Percentiles rank a stretch among this genome's conserved stretches.
phyloP scores from a whole-genome alignment of 2,329 filamentous ascomycete genomes.

The Claviceps sp. region DNA sequence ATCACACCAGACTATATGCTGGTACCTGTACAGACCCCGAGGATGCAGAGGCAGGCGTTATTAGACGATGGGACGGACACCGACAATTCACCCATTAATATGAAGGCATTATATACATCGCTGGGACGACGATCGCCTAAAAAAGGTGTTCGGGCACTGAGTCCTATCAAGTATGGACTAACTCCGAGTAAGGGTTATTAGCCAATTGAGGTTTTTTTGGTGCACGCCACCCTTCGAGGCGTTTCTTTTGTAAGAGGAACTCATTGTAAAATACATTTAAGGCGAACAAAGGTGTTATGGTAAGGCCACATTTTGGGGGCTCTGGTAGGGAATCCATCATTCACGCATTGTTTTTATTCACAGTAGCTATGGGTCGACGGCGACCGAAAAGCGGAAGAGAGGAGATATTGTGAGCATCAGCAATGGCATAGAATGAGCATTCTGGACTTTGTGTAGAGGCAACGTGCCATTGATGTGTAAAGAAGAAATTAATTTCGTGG shows the following conservation, averaged over 20 bases:
- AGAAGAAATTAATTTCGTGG: not conserved
- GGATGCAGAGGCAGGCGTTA: conserved; percentile 27
- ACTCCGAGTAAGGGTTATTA: conserved; percentile 24
- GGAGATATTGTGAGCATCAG: not conserved
- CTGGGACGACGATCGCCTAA: conserved; percentile 32
- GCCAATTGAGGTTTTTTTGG: not conserved
- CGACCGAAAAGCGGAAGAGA: not conserved
- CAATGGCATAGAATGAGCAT: not conserved
- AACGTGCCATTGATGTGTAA: not conserved
- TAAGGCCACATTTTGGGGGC: not conserved
- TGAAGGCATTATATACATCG: conserved; percentile 32
- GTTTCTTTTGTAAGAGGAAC: not conserved
- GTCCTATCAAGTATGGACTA: conserved; percentile 31
- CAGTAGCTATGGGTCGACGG: not conserved
- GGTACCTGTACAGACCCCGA: conserved; percentile 37
- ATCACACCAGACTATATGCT: conserved; percentile 32
- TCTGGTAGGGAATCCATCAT: not conserved
- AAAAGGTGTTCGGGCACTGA: conserved; percentile 35
- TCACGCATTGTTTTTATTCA: not conserved
- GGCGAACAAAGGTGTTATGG: conserved; percentile 1
- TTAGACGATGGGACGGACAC: conserved; percentile 36
- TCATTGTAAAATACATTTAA: not conserved
- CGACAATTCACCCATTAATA: conserved; percentile 33
- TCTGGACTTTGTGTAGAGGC: not conserved
- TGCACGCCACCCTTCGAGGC: not conserved